These are phyloP conservation scores for Persicaria maculosa DNA, from an alignment of 148 eudicot species.

Conservation along the genomic window DNA sequence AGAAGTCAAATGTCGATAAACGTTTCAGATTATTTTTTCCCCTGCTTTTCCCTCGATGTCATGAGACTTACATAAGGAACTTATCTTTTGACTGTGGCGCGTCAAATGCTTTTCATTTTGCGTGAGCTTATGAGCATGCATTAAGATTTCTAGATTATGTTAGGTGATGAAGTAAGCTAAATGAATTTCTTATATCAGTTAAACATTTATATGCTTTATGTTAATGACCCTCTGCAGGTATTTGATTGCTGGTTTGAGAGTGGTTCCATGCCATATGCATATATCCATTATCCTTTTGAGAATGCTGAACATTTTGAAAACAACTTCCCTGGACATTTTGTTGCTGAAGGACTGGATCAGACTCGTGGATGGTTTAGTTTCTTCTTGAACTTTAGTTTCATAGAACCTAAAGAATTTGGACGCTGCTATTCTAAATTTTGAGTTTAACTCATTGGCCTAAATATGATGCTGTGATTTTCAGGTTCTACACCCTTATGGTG, in stretches of 20 bases:
- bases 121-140: neutral
- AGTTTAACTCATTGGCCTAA: neutral
- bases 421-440: neutral
- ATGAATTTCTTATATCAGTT: neutral
- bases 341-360: constrained; percentile 98
- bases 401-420: neutral
- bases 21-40: neutral
- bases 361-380: constrained; percentile 89
- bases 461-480: constrained; percentile 14
- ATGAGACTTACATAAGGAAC: neutral
- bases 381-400: neutral
- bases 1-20: neutral
- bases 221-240: constrained; percentile 38
- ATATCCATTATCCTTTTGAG: constrained; percentile 95
- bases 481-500: constrained; percentile 99
- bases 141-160: neutral
- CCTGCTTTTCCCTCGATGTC: neutral
- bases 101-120: neutral
- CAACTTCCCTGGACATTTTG: constrained; percentile 93
- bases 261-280: constrained; percentile 99
- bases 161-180: neutral
- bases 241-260: constrained; percentile 99
- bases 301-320: constrained; percentile 73
- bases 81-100: neutral
- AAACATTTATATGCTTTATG: neutral